Conservation (phyloP, 164 flowering plant species). For the Sextonia rubra region DNA sequence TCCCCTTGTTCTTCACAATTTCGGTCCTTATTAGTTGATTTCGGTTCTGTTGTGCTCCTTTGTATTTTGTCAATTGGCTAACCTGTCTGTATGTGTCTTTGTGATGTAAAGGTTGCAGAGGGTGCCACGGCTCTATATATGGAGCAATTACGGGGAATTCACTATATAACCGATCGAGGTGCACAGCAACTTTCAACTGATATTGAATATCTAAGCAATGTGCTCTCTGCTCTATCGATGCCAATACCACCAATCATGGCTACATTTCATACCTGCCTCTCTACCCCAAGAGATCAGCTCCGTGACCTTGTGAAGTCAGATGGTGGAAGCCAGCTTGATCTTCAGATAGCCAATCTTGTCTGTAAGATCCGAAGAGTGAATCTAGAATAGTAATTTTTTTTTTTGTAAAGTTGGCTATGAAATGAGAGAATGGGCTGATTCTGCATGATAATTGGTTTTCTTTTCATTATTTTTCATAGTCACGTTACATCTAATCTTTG, state of each 20-base stretch:
- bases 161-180: slow-evolving; percentile 81
- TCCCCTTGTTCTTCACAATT: neutral
- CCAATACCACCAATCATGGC: slow-evolving; percentile 70
- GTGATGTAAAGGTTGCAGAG: slow-evolving; percentile 72
- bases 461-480: neutral
- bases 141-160: slow-evolving; percentile 93
- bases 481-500: neutral
- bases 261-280: slow-evolving; percentile 80
- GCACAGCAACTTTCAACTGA: slow-evolving; percentile 90
- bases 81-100: slow-evolving; percentile 3
- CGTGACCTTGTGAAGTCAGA: slow-evolving; percentile 73
- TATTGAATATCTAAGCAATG: slow-evolving; percentile 92
- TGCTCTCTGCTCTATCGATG: slow-evolving; percentile 91
- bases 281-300: slow-evolving; percentile 78
- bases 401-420: neutral
- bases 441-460: neutral
- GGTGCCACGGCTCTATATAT: slow-evolving; percentile 90
- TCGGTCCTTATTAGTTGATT: neutral
- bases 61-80: neutral
- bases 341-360: slow-evolving; percentile 78
- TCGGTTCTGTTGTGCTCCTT: neutral
- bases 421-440: neutral
- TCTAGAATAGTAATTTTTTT: slow-evolving; percentile 39
- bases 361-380: slow-evolving; percentile 80
- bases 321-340: slow-evolving; percentile 63